phyloP scores from a whole-genome alignment of 2,329 filamentous ascomycete species.

The Xylaria sp. region DNA sequence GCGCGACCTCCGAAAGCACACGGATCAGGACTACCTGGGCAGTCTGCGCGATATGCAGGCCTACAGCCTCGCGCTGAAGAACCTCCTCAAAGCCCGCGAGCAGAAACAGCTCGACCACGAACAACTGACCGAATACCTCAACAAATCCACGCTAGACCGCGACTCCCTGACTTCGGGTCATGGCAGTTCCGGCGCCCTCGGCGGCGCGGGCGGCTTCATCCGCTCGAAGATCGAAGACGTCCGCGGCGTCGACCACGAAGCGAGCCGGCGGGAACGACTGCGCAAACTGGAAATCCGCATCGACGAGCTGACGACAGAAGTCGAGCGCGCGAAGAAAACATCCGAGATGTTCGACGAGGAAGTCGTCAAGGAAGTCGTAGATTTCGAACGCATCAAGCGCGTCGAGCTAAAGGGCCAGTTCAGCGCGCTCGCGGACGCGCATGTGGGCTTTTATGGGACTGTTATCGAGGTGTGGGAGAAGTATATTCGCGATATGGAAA shows the following conservation, averaged over 20 bases:
- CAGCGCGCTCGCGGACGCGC: conserved; percentile 74
- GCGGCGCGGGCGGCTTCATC: conserved; percentile 79
- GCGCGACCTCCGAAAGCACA: conserved; percentile 78
- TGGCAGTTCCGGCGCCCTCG: conserved; percentile 45
- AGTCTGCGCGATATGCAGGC: conserved; percentile 92
- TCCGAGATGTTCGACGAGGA: conserved; percentile 95
- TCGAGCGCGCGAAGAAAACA: conserved; percentile 79
- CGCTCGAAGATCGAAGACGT: conserved; percentile 95
- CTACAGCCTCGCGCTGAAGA: conserved; percentile 82
- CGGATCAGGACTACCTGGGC: conserved; percentile 92
- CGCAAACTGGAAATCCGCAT: conserved; percentile 90
- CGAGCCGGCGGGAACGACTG: conserved; percentile 76
- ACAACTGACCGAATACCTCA: conserved; percentile 89
- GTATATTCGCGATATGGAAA: conserved; percentile 84
- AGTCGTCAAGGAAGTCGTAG: conserved; percentile 83
- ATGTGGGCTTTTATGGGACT: conserved; percentile 79
- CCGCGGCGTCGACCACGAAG: conserved; percentile 92
- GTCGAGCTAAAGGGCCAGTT: conserved; percentile 86
- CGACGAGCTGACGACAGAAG: conserved; percentile 82
- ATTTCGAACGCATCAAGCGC: conserved; percentile 96
- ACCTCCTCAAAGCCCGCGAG: conserved; percentile 85
- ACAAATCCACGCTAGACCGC: conserved; percentile 81
- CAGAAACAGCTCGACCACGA: conserved; percentile 98
- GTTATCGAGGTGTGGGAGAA: conserved; percentile 81
- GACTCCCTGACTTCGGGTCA: conserved; percentile 66